These are phyloP conservation scores for Fusarium newnesense DNA, from an alignment of 2,329 filamentous ascomycete species.

Conservation along the genomic window DNA sequence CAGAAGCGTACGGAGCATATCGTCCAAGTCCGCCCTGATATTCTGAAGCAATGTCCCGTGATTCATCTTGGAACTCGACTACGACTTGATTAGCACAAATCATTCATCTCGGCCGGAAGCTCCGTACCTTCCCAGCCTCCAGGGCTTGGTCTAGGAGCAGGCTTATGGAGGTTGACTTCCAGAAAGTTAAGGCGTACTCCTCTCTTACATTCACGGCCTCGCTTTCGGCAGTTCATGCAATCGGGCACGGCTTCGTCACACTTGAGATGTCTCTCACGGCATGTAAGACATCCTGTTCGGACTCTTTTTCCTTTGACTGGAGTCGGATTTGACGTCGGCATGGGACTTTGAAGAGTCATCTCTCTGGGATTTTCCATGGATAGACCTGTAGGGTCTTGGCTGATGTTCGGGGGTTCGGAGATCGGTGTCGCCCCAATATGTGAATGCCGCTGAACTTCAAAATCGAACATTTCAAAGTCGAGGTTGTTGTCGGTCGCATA, in stretches of 20 bases:
- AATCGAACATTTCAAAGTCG: conserved; percentile 6
- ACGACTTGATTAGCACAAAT: conserved; percentile 13
- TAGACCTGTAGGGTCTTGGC: conserved; percentile 6
- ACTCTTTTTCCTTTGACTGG: conserved; percentile 73
- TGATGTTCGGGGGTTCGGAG: conserved; percentile 18
- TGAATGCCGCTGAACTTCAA: conserved; percentile 10
- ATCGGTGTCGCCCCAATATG: conserved; percentile 7
- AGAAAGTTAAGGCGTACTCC: conserved; percentile 92
- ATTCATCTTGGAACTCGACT: conserved; percentile 89
- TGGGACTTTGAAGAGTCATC: conserved; percentile 22
- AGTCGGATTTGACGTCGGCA: conserved; percentile 15
- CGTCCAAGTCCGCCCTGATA: conserved; percentile 82
- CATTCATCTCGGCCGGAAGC: not conserved
- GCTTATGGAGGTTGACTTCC: conserved; percentile 78
- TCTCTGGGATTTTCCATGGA: conserved; percentile 17
- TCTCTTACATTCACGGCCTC: conserved; percentile 84
- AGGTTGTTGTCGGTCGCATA: conserved; percentile 8
- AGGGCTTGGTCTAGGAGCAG: conserved; percentile 60
- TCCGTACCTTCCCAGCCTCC: conserved; percentile 42
- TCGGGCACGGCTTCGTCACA: conserved; percentile 79
- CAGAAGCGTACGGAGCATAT: conserved; percentile 63
- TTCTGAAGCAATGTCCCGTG: conserved; percentile 87
- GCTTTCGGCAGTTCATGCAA: conserved; percentile 86
- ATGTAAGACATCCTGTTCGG: conserved; percentile 90
- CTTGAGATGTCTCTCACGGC: conserved; percentile 88